phyloP scores from a whole-genome alignment of 2,329 filamentous ascomycete genomes.

The Lachnellula hyalina region DNA sequence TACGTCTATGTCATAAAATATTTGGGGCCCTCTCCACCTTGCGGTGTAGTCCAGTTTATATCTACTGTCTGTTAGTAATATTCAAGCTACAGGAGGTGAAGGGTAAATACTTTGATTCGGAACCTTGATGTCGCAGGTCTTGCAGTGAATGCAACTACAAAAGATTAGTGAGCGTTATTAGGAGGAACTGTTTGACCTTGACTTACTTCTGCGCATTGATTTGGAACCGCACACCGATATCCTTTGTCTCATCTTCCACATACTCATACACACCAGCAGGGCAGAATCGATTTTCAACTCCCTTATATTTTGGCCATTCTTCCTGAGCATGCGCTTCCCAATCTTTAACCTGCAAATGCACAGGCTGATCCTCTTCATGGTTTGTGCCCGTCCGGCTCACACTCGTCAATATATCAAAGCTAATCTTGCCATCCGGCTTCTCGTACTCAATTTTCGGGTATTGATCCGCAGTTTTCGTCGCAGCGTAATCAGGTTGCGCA shows the following conservation, averaged over 20 bases:
- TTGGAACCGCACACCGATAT: constrained; percentile 87
- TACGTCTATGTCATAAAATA: constrained; percentile 56
- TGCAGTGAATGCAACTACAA: constrained; percentile 92
- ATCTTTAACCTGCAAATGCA: constrained; percentile 90
- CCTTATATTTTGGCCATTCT: constrained; percentile 84
- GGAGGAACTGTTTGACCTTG: neutral
- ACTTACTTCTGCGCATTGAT: constrained; percentile 97
- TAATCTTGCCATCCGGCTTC: constrained; percentile 92
- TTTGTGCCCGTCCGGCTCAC: constrained; percentile 95
- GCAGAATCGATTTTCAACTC: constrained; percentile 93
- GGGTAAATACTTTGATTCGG: constrained; percentile 57
- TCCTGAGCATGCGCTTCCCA: constrained; percentile 85
- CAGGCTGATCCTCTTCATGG: constrained; percentile 97
- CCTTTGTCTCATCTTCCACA: constrained; percentile 83
- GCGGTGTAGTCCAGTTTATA: constrained; percentile 94
- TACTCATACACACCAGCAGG: constrained; percentile 98
- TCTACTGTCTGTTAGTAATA: constrained; percentile 43
- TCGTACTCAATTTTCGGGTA: constrained; percentile 91
- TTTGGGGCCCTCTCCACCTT: constrained; percentile 76
- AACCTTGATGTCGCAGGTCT: constrained; percentile 99
- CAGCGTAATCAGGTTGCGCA: constrained; percentile 67
- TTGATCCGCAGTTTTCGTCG: constrained; percentile 74
- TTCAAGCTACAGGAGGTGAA: too few species aligned
- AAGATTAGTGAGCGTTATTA: constrained; percentile 9
- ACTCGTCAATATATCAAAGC: constrained; percentile 92